Conservation (phyloP, 495 filamentous ascomycete species). For the Peziza echinospora region DNA sequence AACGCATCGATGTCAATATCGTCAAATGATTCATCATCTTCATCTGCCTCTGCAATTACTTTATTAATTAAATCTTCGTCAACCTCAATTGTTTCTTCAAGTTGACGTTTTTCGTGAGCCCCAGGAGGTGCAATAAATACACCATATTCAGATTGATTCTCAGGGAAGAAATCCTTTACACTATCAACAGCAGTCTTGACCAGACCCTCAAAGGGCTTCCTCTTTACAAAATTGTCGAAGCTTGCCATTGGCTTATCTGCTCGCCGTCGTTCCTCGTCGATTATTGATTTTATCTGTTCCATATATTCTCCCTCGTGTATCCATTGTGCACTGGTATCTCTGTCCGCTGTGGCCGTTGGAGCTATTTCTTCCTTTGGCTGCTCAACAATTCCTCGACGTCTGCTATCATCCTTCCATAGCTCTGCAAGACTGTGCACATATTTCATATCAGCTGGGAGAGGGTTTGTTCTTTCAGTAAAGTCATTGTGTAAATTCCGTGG, state of each 20-base stretch:
- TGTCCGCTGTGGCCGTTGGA: constrained; percentile 63
- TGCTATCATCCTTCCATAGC: constrained; percentile 78
- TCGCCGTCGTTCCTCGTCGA: constrained; percentile 36
- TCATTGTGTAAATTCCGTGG: constrained; percentile 65
- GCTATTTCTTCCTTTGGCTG: constrained; percentile 41
- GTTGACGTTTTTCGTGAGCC: neutral
- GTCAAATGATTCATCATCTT: constrained; percentile 12
- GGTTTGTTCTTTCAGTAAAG: constrained; percentile 54
- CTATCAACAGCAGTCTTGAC: constrained; percentile 64
- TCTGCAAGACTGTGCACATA: constrained; percentile 73
- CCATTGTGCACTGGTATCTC: constrained; percentile 53
- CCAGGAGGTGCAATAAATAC: constrained; percentile 1
- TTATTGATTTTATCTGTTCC: constrained; percentile 36
- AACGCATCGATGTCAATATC: too few relatives aligned
- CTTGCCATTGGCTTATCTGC: constrained; percentile 26
- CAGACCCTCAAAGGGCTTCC: constrained; percentile 28
- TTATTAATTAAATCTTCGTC: constrained; percentile 27
- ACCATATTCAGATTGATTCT: constrained; percentile 26
- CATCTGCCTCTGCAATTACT: constrained; percentile 14
- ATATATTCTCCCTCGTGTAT: constrained; percentile 76
- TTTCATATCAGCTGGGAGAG: constrained; percentile 44
- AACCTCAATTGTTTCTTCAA: constrained; percentile 23
- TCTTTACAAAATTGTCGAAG: constrained; percentile 43
- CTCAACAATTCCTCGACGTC: constrained; percentile 28
- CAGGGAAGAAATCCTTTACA: constrained; percentile 62